Evolutionary conservation across 176 grass and related monocot species (phyloP), one percentile per base, ranked within the genome.

Genomic region (Olyra latifolia): DNA sequence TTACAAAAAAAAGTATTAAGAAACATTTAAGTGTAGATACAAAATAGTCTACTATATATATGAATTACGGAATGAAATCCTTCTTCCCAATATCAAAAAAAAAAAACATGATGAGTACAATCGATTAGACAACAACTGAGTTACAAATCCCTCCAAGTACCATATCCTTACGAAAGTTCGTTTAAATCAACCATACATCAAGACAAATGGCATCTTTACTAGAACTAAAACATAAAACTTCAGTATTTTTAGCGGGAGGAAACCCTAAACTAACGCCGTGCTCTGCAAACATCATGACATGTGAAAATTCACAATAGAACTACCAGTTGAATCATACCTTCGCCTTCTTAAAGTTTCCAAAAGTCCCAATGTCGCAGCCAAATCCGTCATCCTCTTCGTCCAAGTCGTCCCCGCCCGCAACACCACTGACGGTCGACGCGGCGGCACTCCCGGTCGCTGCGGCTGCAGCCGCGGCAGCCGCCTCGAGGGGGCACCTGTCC

Each of bases 311-410:
- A 50, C 2, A 47, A 62, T 22, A 23, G 22, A 24, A 75, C 0
- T 16, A 25, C 14, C 11, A 80, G 47, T 29, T 83, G 11, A 29
- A 57, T 82, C 11, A 39, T 81, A 99, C 97, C 83, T 91, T 89
- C 22, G 92, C 43, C 76, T 82, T 95, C 52, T 83, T 91, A 10
- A 93, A 87, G 29, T 79, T 92, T n/a, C 88, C 88, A 14, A 90
- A 68, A 30, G 74, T 76, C 35, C 86, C 85, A 62, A 89, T 82
- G 72, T 93, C 97, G 66, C 87, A 83, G 62, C 78, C 84, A 41
- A 91, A 85, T n/a, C 77, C 81, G 3, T 89, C 89, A 7, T 87
- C 92, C 0, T 95, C 95, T 32, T 98, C 97, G 16, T 89, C 87
- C n/a, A 85, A 14, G 39, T 89, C 87, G 24, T 89, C 90, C 42